Conservation (phyloP, 345 rosid species). For the Nephelium lappaceum region DNA sequence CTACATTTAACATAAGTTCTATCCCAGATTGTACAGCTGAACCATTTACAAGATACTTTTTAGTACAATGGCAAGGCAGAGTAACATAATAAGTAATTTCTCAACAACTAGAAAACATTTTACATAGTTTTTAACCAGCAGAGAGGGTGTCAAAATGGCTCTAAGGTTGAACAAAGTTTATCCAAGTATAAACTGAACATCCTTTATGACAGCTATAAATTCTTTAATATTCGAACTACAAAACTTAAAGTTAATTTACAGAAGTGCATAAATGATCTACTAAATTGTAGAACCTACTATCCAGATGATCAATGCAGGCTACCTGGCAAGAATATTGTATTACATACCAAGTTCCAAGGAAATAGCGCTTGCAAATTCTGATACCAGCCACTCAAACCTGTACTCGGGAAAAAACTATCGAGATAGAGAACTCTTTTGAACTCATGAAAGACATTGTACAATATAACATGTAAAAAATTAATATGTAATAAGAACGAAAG, state of each 20-base stretch:
- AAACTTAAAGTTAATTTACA: neutral
- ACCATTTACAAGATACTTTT: neutral
- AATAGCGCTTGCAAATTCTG: constrained; percentile 64
- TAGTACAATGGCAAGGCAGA: neutral
- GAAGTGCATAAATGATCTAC: neutral
- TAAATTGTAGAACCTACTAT: neutral
- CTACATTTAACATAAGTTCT: neutral
- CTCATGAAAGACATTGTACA: neutral
- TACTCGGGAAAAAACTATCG: constrained; percentile 75
- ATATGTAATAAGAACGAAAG: neutral
- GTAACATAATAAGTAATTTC: neutral
- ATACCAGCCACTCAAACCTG: constrained; percentile 74
- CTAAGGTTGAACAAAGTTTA: neutral
- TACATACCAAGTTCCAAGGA: constrained; percentile 83
- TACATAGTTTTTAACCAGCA: neutral
- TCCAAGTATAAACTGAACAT: neutral
- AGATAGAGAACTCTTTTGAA: constrained; percentile 18
- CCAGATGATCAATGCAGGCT: neutral
- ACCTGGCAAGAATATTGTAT: constrained; percentile 1
- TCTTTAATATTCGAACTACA: neutral
- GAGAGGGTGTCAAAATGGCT: neutral
- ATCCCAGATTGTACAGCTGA: neutral
- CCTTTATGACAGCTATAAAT: too few species aligned
- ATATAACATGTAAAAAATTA: neutral
- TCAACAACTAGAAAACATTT: neutral